Base-by-base conservation (phyloP, 805 yeast genomes). In the Metschnikowia vanudenii region DNA sequence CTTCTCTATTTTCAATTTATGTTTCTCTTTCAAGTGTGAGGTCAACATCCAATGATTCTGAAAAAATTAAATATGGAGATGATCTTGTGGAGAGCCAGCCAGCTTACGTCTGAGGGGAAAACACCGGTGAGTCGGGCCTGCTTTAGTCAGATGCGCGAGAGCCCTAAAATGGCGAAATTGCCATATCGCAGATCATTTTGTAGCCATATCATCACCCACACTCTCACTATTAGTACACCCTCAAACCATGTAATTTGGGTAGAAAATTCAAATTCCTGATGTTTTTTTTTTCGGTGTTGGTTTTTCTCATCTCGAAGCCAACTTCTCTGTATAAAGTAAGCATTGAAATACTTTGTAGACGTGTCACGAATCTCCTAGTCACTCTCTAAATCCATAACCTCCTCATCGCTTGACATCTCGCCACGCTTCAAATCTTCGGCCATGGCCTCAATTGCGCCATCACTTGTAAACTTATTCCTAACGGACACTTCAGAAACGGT, bases 361-460 rank as follows among this genome's bases (percentile, higher is more conserved):
- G n/a, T 12, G 22, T 20, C 17, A 3, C 32, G 9, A n/a, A 26
- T 14, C 17, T 1, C 24, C 29, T 54, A 79, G 44, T 80, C 84
- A 58, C 81, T 77, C 47, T 79, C 84, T 18, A 80, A 69, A 55
- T 81, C 85, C 86, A 81, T 80, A 1, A 66, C 58, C 41, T 77
- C 82, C 41, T 76, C 83, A 45, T 75, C 81, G 55, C 80, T 75
- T 7, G 75, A 67, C 14, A 65, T 75, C 36, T 73, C 78, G 1
- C 82, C 83, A 37, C 66, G 58, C 45, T 64, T 65, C 49, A 77
- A 59, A 26, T 65, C 65, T 26, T 71, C 67, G 0, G 74, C 81
- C 24, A 69, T 48, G 19, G 58, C 47, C 34, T 69, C 69, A 14
- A 72, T 52, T 22, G 68, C 74, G n/a, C 31, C 47, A 12, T 18